Evolutionary conservation across 805 yeast species (phyloP), one percentile per base, ranked within the genome.

Genomic region (Naumovozyma castellii): DNA sequence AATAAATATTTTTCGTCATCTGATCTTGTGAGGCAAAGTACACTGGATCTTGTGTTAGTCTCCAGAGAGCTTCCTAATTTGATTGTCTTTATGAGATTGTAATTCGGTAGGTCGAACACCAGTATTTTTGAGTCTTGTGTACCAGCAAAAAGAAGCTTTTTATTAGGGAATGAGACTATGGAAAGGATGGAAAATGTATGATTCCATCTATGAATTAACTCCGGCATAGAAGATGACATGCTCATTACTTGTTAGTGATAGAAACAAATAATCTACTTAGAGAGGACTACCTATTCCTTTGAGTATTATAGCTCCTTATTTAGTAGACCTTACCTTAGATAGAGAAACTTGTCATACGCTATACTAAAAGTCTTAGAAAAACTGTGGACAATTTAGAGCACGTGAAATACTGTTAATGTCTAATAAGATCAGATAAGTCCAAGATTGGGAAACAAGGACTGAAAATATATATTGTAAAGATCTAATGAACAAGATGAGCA

Each of bases 101-200:
- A 90, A 1, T 83, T 78, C 4, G 59, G 61, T 39, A 83, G 64
- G 50, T 85, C 90, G 53, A 72, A 78, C 1, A 84, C 80, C 31
- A 84, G 61, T 32, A 90, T 80, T 47, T 74, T 75, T 9, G 92
- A 84, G 51, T 84, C 84, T 48, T 88, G 95, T 1, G 96, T 86
- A 8, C 98, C 98, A 40, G 95, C 92, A 56, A 84, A 83, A 3
- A 90, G 47, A 5, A 81, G 59, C 27, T 71, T 70, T 42, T 69
- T 66, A 19, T 61, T 58, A 0, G 84, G 82, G 17, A 82, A 77
- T 6, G 82, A 71, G 5, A 75, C 72, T 3, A 78, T 74, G 36
- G 94, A 80, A 5, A 92, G 70, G 14, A 88, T 79, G 1, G 94
- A 80, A 49, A 75, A 78, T 2, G 71, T 63, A 45, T 77, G 78